phyloP scores from a whole-genome alignment of 352 stramenopile genomes.

The Globisporangium radiosum region DNA sequence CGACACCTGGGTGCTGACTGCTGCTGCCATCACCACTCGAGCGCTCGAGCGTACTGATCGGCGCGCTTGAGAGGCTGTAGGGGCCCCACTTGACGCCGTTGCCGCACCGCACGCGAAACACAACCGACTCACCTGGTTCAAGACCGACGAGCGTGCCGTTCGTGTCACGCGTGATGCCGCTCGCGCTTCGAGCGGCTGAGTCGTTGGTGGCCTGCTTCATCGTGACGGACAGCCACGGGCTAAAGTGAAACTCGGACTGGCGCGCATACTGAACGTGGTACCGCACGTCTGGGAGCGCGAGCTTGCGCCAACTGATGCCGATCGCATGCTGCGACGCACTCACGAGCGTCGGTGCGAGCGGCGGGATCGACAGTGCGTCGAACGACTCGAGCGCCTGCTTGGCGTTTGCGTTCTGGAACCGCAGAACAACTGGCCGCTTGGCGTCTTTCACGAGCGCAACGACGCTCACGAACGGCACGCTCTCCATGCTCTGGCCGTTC shows the following conservation, averaged over 20 bases:
- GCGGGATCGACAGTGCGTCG: conserved; percentile 50
- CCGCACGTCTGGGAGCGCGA: conserved; percentile 19
- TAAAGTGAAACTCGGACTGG: conserved; percentile 53
- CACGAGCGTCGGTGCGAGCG: conserved; percentile 56
- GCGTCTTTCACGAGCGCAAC: conserved; percentile 78
- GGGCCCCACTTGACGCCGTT: conserved; percentile 49
- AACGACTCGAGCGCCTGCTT: conserved; percentile 41
- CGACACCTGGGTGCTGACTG: not conserved
- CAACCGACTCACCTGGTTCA: conserved; percentile 39
- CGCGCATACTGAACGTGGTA: conserved; percentile 67
- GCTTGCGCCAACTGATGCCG: conserved; percentile 56
- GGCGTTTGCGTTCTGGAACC: conserved; percentile 54
- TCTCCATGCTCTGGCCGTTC: conserved; percentile 60
- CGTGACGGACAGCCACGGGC: conserved; percentile 39
- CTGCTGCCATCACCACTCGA: conserved; percentile 4
- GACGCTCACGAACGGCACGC: conserved; percentile 58
- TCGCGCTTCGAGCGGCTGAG: conserved; percentile 30
- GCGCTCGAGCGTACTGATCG: conserved; percentile 46
- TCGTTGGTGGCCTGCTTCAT: conserved; percentile 42
- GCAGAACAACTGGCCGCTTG: conserved; percentile 52
- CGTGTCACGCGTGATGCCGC: conserved; percentile 37
- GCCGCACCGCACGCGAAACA: conserved; percentile 64
- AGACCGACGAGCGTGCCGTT: conserved; percentile 64
- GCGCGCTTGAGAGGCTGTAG: conserved; percentile 53
- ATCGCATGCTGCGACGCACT: conserved; percentile 53